These are phyloP conservation scores for Elongisporangium senticosum DNA, from an alignment of 352 stramenopile species.

Conservation along the genomic window DNA sequence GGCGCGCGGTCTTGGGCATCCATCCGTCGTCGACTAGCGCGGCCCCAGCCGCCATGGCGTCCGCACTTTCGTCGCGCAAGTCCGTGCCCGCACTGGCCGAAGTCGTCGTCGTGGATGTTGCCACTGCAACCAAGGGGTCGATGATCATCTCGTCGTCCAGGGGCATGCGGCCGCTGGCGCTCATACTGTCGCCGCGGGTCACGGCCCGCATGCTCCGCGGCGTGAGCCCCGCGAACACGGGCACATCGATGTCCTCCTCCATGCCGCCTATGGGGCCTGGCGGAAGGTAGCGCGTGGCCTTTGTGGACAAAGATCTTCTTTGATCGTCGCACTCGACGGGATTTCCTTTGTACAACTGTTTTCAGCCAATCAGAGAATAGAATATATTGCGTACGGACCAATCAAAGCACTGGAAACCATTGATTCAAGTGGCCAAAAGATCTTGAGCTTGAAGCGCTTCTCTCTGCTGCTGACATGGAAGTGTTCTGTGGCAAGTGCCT, in stretches of 20 bases:
- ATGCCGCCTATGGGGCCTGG: not conserved
- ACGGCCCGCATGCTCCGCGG: slow-evolving; percentile 12
- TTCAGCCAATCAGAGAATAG: not conserved
- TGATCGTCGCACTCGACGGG: too few species aligned
- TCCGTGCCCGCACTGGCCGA: slow-evolving; percentile 1
- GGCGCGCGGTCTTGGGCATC: slow-evolving; percentile 76
- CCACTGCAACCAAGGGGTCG: not conserved
- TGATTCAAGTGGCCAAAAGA: not conserved
- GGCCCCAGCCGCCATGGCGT: slow-evolving; percentile 3
- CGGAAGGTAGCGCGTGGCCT: not conserved
- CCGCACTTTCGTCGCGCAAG: slow-evolving; percentile 3
- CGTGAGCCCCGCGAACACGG: slow-evolving; percentile 10
- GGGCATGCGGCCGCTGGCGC: not conserved
- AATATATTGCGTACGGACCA: not conserved
- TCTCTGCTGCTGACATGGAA: too few species aligned
- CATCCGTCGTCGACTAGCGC: slow-evolving; percentile 46
- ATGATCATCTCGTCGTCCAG: not conserved
- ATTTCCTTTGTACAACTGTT: not conserved
- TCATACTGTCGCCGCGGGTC: slow-evolving; percentile 3
- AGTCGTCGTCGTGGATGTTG: not conserved
- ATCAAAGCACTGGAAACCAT: not conserved
- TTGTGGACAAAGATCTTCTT: not conserved
- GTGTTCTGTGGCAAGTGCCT: too few species aligned
- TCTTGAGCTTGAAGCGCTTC: not conserved
- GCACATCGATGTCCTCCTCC: slow-evolving; percentile 8